Evolutionary conservation across 2,329 filamentous ascomycete genomes (phyloP).

Genomic region (Nemania sp.): DNA sequence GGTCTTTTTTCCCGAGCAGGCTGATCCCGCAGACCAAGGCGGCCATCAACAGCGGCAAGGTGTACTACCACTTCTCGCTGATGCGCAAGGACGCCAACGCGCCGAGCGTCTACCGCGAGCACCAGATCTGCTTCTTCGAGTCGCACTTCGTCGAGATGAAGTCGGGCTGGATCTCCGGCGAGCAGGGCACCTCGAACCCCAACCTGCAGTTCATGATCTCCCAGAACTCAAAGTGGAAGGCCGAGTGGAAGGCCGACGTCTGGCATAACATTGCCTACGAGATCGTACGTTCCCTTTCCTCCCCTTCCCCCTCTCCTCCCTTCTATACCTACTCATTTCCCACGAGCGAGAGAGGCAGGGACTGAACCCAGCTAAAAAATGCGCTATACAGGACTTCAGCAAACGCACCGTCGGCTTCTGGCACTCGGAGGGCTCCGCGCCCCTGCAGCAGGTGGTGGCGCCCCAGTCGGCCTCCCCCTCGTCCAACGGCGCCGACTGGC

Average conservation of each 20-base stretch:
- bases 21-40: slow-evolving; percentile 73
- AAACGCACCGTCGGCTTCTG: slow-evolving; percentile 67
- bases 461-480: slow-evolving; percentile 64
- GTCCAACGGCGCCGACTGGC: slow-evolving; percentile 73
- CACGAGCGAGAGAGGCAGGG: not conserved
- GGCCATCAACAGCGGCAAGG: slow-evolving; percentile 66
- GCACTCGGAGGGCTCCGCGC: slow-evolving; percentile 66
- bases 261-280: slow-evolving; percentile 80
- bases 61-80: slow-evolving; percentile 75
- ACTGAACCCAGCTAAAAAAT: not conserved
- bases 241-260: slow-evolving; percentile 62
- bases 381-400: slow-evolving; percentile 54
- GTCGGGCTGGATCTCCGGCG: slow-evolving; percentile 64
- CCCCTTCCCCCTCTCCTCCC: not conserved
- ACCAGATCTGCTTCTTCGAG: slow-evolving; percentile 68
- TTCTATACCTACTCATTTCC: not conserved
- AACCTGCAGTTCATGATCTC: slow-evolving; percentile 69
- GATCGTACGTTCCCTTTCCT: slow-evolving; percentile 48
- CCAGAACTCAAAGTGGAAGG: slow-evolving; percentile 66
- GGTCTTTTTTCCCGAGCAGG: not conserved
- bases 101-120: slow-evolving; percentile 66
- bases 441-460: slow-evolving; percentile 63
- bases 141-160: slow-evolving; percentile 79
- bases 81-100: slow-evolving; percentile 63
- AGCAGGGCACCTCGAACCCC: slow-evolving; percentile 50